Conservation (phyloP, 345 rosid species). For the Leavenworthia alabamica region DNA sequence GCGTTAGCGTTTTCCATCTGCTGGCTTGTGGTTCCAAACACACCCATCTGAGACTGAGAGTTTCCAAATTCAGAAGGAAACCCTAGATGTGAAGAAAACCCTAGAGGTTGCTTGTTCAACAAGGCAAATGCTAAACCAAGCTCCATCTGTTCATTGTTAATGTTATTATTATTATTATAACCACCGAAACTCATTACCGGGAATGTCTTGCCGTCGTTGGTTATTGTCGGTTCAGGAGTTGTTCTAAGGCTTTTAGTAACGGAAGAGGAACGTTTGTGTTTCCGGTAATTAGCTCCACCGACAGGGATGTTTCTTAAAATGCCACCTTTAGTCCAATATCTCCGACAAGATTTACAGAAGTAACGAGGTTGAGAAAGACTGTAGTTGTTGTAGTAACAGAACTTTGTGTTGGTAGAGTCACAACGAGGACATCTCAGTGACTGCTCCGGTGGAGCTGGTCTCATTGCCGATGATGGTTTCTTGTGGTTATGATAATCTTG, state of each 20-base stretch:
- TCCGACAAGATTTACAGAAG: constrained; percentile 72
- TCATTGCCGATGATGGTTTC: constrained; percentile 14
- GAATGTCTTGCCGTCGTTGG: constrained; percentile 28
- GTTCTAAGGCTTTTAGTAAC: constrained; percentile 34
- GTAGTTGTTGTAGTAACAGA: constrained; percentile 86
- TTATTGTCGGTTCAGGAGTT: constrained; percentile 12
- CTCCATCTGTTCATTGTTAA: constrained; percentile 49
- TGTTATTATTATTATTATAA: background rate
- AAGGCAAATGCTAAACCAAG: constrained; percentile 64
- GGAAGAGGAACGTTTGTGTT: constrained; percentile 53
- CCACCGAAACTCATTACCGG: constrained; percentile 27
- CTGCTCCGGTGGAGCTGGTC: constrained; percentile 51
- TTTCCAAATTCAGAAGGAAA: constrained; percentile 24
- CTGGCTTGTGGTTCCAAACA: constrained; percentile 1
- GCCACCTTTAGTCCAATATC: constrained; percentile 89
- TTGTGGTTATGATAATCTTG: constrained; percentile 22
- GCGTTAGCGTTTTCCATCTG: constrained; percentile 21
- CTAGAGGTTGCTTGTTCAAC: constrained; percentile 49
- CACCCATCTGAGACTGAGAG: constrained; percentile 14
- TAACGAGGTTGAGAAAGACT: constrained; percentile 76
- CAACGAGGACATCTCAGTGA: constrained; percentile 65
- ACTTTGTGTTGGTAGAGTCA: constrained; percentile 70
- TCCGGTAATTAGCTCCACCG: constrained; percentile 67
- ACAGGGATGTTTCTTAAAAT: constrained; percentile 64
- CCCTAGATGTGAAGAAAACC: constrained; percentile 40